phyloP scores from a whole-genome alignment of 2,329 filamentous ascomycete genomes.

The Aspergillus sp. region DNA sequence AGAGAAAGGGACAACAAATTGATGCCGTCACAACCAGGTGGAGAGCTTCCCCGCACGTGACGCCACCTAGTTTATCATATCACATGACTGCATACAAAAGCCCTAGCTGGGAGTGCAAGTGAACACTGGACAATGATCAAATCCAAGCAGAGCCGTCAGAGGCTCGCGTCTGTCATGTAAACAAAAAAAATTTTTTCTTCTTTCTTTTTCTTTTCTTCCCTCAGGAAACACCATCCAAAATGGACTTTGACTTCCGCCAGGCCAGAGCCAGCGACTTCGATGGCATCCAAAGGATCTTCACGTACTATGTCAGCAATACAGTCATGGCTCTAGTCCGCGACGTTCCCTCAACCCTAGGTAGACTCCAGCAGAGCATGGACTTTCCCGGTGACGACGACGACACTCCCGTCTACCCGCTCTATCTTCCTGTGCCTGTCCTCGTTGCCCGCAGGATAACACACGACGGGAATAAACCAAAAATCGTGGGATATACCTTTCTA shows the following conservation, averaged over 20 bases:
- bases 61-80: constrained; percentile 9
- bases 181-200: no score
- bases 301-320: neutral
- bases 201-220: no score
- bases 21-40: constrained; percentile 1
- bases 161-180: no score
- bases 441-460: neutral
- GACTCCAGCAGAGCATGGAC: neutral
- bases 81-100: constrained; percentile 1
- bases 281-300: neutral
- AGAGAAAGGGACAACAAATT: no score
- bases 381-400: neutral
- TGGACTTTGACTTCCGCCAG: neutral
- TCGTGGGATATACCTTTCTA: neutral
- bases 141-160: no score
- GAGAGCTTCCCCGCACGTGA: constrained; percentile 12
- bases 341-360: neutral
- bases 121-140: neutral
- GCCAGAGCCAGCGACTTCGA: neutral
- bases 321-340: neutral
- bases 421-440: neutral
- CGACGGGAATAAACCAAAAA: neutral
- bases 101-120: constrained; percentile 1
- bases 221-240: neutral
- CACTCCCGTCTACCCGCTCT: neutral